These are phyloP conservation scores for Phytophthora hybrid DNA, from an alignment of 352 stramenopile genomes.

Conservation along the genomic window DNA sequence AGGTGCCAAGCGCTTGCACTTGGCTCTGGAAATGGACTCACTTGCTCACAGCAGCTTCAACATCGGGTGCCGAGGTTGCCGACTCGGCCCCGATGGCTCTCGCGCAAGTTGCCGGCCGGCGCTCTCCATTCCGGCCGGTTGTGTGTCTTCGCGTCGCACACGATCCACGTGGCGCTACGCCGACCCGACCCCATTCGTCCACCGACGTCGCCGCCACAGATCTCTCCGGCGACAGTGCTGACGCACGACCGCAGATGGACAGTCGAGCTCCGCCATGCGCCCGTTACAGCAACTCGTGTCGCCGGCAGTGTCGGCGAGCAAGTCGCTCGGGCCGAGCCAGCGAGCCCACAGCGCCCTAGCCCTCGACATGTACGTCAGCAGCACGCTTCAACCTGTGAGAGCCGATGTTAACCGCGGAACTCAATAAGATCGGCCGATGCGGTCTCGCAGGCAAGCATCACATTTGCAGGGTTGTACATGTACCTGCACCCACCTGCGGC, in stretches of 20 bases:
- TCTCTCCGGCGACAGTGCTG: conserved; percentile 15
- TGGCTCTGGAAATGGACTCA: conserved; percentile 1
- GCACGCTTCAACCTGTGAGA: conserved; percentile 27
- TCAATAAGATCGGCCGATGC: conserved; percentile 3
- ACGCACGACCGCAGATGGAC: conserved; percentile 25
- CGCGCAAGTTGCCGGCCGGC: conserved; percentile 1
- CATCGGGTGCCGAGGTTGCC: conserved; percentile 2
- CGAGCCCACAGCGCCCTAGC: neutral
- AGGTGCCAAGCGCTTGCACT: neutral
- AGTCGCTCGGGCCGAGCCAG: no score
- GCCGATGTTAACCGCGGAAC: neutral
- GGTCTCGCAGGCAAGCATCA: neutral
- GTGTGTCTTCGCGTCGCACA: no score
- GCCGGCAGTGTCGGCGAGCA: no score
- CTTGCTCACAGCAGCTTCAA: conserved; percentile 19
- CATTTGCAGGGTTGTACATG: neutral
- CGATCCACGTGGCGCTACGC: no score
- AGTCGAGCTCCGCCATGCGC: neutral
- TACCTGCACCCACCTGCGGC: no score
- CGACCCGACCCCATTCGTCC: no score
- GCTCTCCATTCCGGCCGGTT: neutral
- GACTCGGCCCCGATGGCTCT: no score
- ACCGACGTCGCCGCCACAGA: conserved; percentile 11
- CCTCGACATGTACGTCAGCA: neutral
- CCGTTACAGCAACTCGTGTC: no score